A percentile compares a stretch with the other conserved stretches of the same genome.
phyloP scores from a whole-genome alignment of 2,329 filamentous ascomycete species.

The Pyricularia sp. region DNA sequence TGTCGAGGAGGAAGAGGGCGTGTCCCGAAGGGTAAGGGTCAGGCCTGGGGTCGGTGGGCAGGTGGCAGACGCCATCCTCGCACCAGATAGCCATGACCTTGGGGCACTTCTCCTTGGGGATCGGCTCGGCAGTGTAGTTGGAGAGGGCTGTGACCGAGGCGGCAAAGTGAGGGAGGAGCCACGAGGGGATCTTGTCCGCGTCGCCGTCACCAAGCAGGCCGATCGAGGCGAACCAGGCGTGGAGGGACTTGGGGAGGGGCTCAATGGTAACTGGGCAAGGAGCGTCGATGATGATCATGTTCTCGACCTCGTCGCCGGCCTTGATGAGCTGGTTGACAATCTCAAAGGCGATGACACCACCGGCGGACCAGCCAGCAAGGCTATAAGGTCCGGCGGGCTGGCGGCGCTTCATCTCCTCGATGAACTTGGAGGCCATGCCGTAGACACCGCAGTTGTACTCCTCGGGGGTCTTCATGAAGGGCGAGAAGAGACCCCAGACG shows the following conservation, averaged over 20 bases:
- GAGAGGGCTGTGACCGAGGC: slow-evolving; percentile 59
- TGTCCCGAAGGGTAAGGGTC: slow-evolving; percentile 49
- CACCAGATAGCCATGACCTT: slow-evolving; percentile 61
- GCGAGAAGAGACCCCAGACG: slow-evolving; percentile 55
- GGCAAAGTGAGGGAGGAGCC: slow-evolving; percentile 66
- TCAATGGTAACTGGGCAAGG: slow-evolving; percentile 60
- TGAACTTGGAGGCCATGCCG: slow-evolving; percentile 54
- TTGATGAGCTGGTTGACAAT: slow-evolving; percentile 51
- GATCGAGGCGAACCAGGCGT: slow-evolving; percentile 64
- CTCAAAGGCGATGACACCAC: slow-evolving; percentile 63
- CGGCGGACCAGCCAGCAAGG: slow-evolving; percentile 67
- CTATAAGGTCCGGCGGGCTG: slow-evolving; percentile 61
- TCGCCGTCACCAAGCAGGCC: slow-evolving; percentile 59
- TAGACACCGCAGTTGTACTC: slow-evolving; percentile 58
- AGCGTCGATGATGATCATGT: slow-evolving; percentile 56
- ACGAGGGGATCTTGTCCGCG: slow-evolving; percentile 54
- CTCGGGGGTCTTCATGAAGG: slow-evolving; percentile 60
- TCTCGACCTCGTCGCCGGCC: slow-evolving; percentile 46
- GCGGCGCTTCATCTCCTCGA: slow-evolving; percentile 60
- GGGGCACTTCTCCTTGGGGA: slow-evolving; percentile 49
- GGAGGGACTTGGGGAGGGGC: slow-evolving; percentile 52
- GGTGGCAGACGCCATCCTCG: slow-evolving; percentile 62
- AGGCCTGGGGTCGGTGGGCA: slow-evolving; percentile 55
- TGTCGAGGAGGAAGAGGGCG: slow-evolving; percentile 63
- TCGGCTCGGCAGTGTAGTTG: slow-evolving; percentile 57